These are phyloP conservation scores for Podila epicladia DNA, from an alignment of 192 early-diverging fungal genomes.

Conservation along the genomic window DNA sequence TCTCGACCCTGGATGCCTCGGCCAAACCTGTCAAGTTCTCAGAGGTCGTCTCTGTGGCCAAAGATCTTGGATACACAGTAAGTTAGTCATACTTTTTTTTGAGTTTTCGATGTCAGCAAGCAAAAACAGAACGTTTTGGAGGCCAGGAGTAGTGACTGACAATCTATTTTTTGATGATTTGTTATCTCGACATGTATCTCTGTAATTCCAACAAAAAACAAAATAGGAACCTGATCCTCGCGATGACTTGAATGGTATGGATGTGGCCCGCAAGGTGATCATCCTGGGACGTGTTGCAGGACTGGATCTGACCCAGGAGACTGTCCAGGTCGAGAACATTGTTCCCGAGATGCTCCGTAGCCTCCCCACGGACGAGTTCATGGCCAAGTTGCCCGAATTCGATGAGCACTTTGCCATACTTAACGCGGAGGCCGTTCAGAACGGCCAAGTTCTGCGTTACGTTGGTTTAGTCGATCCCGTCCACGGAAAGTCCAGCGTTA, in stretches of 20 bases:
- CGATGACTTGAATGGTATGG: slow-evolving; percentile 99
- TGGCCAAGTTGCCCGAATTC: slow-evolving; percentile 82
- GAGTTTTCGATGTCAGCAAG: neutral
- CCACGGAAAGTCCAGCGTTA: slow-evolving; percentile 77
- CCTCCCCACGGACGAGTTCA: slow-evolving; percentile 82
- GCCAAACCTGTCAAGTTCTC: slow-evolving; percentile 79
- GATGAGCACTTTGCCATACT: slow-evolving; percentile 88
- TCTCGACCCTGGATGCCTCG: slow-evolving; percentile 70
- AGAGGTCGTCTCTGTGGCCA: slow-evolving; percentile 89
- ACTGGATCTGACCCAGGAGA: slow-evolving; percentile 76
- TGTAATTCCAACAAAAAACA: neutral
- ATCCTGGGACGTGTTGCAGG: slow-evolving; percentile 93
- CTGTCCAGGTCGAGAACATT: slow-evolving; percentile 94
- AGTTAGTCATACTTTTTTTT: slow-evolving; percentile 5
- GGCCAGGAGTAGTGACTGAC: neutral
- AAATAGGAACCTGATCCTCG: slow-evolving; percentile 95
- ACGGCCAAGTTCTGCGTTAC: slow-evolving; percentile 88
- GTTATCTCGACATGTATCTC: neutral
- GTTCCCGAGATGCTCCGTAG: slow-evolving; percentile 87
- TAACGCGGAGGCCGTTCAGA: slow-evolving; percentile 78
- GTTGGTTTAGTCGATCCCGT: slow-evolving; percentile 89
- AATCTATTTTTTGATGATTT: slow-evolving; percentile 1
- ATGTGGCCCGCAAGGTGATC: slow-evolving; percentile 96
- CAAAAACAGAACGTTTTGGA: neutral
- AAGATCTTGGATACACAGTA: slow-evolving; percentile 92